These are phyloP conservation scores for Streptanthus diversifolius DNA, from an alignment of 345 rosid species.

Conservation along the genomic window DNA sequence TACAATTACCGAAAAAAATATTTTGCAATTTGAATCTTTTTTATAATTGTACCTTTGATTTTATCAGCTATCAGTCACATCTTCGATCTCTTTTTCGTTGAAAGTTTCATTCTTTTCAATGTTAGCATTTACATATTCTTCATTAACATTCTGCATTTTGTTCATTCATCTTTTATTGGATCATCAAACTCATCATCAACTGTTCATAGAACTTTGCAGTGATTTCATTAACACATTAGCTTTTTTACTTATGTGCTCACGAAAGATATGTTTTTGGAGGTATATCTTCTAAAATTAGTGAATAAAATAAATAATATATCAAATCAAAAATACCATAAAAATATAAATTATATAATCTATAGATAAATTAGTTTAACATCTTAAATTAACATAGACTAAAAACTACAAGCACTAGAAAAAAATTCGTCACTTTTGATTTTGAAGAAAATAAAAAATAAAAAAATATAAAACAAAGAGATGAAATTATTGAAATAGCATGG, in stretches of 20 bases:
- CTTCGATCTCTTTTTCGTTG: neutral
- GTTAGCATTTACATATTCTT: neutral
- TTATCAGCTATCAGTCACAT: neutral
- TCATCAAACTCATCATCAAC: neutral
- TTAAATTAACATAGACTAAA: too few species aligned
- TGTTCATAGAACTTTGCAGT: neutral
- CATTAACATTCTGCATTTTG: neutral
- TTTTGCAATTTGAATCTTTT: too few species aligned
- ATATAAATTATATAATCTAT: too few species aligned
- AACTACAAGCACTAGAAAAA: too few species aligned
- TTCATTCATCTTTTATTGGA: neutral
- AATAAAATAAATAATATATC: too few species aligned
- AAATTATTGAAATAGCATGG: neutral
- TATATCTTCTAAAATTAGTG: neutral
- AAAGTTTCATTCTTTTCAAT: neutral
- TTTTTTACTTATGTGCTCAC: neutral
- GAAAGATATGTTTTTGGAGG: neutral
- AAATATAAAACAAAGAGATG: neutral
- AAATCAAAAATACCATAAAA: too few species aligned
- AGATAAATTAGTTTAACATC: too few species aligned
- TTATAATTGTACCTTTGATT: too few species aligned
- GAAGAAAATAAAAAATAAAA: too few species aligned
- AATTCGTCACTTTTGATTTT: too few species aligned
- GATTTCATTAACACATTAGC: neutral
- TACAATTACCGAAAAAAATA: too few species aligned